These are phyloP conservation scores for Aspergillus sp. DNA, from an alignment of 2,329 filamentous ascomycete species.

Conservation along the genomic window DNA sequence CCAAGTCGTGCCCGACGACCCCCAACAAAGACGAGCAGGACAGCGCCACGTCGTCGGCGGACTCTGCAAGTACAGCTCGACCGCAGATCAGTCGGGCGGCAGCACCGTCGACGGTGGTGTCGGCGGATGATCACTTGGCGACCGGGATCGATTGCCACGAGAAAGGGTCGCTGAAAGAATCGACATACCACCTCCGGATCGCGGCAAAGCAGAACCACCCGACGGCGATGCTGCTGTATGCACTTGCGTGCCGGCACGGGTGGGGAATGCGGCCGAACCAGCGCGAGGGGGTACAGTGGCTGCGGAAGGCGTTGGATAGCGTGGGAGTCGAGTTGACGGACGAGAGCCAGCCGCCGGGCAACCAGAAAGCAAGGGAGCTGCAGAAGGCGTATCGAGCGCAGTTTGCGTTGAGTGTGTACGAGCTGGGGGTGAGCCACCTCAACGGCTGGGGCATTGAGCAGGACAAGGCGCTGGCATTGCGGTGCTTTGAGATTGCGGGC, in stretches of 20 bases:
- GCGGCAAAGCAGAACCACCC: slow-evolving; percentile 79
- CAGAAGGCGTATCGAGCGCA: slow-evolving; percentile 80
- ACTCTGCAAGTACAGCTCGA: slow-evolving; percentile 55
- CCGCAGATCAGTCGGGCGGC: slow-evolving; percentile 26
- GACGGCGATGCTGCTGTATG: slow-evolving; percentile 92
- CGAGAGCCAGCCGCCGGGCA: slow-evolving; percentile 45
- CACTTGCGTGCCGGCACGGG: slow-evolving; percentile 85
- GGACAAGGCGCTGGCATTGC: slow-evolving; percentile 75
- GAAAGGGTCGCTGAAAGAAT: slow-evolving; percentile 77
- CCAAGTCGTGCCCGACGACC: slow-evolving; percentile 8
- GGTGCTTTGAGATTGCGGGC: slow-evolving; percentile 94
- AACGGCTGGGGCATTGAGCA: slow-evolving; percentile 97
- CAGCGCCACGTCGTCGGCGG: slow-evolving; percentile 46
- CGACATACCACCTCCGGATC: slow-evolving; percentile 87
- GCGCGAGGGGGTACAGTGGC: slow-evolving; percentile 80
- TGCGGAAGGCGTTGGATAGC: slow-evolving; percentile 80
- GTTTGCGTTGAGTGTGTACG: slow-evolving; percentile 91
- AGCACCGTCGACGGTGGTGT: slow-evolving; percentile 19
- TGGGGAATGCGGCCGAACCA: slow-evolving; percentile 97
- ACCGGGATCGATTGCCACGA: slow-evolving; percentile 89
- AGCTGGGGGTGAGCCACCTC: slow-evolving; percentile 92
- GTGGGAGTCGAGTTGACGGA: slow-evolving; percentile 75
- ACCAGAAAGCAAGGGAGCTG: slow-evolving; percentile 52
- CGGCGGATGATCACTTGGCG: slow-evolving; percentile 72
- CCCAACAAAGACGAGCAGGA: slow-evolving; percentile 19